Evolutionary conservation across 2,329 filamentous ascomycete genomes (phyloP), one percentile per base, ranked within the genome.

Genomic region (Cladosporium sphaerospermum): DNA sequence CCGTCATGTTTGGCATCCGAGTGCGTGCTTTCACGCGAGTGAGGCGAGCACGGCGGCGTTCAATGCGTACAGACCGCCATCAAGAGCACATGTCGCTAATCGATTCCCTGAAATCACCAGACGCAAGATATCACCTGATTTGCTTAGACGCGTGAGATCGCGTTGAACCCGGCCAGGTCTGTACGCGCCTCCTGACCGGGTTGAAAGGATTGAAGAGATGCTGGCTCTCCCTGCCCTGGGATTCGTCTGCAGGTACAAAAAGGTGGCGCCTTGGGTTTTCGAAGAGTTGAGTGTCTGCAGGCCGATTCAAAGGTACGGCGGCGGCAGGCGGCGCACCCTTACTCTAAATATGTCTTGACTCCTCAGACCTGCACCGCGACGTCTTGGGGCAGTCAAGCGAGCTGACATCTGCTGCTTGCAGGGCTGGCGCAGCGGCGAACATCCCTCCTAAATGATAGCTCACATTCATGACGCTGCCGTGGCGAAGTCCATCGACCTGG

Each of bases 221-320:
- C 23, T 28, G 23, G 23, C 23, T 28, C 4, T 28, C 23, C 23
- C 23, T 28, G 7, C 23, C 23, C 23, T 5, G 7, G 23, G 23
- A 28, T 28, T 28, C 7, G 28, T 42, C 40, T 51, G 48, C 48
- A 51, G 48, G 48, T 51, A 51, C 48, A 36, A 44, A 51, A 40
- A 10, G 10, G 47, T 28, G 16, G 23, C 47, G 47, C 42, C 31
- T 42, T 28, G 16, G 39, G 37, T 4, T 49, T 14, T 33, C 14
- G 34, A 51, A 32, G 41, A 2, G n/a, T 44, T 37, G 41, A 6
- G 13, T 44, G 32, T 28, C 36, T 33, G 18, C 40, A 31, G 36
- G 40, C 31, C 48, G 14, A 13, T 18, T 31, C 28, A 49, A 14
- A 49, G 46, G 37, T 14, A 49, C 36, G 45, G 45, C 18, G 28